Conservation (phyloP, 129 eudicot genomes). For the Scalesia atractyloides region DNA sequence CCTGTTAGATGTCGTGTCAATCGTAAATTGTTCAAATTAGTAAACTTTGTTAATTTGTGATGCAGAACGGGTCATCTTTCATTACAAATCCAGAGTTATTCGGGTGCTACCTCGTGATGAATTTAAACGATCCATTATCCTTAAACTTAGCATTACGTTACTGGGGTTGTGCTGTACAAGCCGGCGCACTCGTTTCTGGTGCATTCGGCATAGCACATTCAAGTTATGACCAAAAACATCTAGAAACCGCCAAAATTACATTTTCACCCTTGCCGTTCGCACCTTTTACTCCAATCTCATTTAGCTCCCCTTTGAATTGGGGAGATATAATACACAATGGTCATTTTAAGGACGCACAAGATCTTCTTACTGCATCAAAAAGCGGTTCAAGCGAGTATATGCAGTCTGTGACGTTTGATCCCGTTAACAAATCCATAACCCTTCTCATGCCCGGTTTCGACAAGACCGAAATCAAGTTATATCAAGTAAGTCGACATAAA, state of each 20-base stretch:
- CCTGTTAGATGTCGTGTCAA: neutral
- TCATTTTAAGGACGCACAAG: slow-evolving; percentile 43
- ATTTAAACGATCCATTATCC: slow-evolving; percentile 54
- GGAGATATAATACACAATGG: slow-evolving; percentile 45
- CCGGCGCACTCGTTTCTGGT: slow-evolving; percentile 84
- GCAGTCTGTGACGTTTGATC: slow-evolving; percentile 65
- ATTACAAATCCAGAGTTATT: slow-evolving; percentile 65
- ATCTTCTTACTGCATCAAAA: slow-evolving; percentile 42
- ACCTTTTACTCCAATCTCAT: slow-evolving; percentile 44
- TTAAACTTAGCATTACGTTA: slow-evolving; percentile 71
- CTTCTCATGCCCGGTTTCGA: slow-evolving; percentile 98
- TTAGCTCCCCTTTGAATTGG: slow-evolving; percentile 50
- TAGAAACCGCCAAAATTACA: slow-evolving; percentile 40
- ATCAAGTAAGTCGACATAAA: slow-evolving; percentile 53
- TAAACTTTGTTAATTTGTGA: slow-evolving; percentile 6
- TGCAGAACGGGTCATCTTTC: slow-evolving; percentile 76
- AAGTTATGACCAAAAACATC: slow-evolving; percentile 29
- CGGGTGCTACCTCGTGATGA: slow-evolving; percentile 81
- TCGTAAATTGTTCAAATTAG: neutral
- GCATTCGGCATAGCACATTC: slow-evolving; percentile 62
- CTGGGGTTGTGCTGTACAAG: slow-evolving; percentile 94
- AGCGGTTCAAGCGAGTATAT: slow-evolving; percentile 23
- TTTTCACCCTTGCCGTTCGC: slow-evolving; percentile 84
- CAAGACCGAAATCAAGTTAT: slow-evolving; percentile 93
- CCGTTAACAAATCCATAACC: slow-evolving; percentile 61